Evolutionary conservation across 495 filamentous ascomycete species (phyloP).

Genomic region (Lichina pygmaea): DNA sequence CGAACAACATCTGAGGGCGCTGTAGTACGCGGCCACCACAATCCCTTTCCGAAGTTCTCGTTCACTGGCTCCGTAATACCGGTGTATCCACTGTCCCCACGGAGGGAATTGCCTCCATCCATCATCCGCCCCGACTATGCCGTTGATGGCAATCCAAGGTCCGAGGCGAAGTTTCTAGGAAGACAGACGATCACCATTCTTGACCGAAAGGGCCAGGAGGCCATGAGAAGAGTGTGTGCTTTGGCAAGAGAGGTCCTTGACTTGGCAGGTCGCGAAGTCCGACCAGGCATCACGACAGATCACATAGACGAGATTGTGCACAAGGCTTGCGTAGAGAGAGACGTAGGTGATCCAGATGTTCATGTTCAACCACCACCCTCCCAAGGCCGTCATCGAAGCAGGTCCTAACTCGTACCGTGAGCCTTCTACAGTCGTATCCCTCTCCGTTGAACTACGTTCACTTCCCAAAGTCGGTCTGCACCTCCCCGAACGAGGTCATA

Average conservation of each 20-base stretch:
- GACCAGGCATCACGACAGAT: constrained; percentile 84
- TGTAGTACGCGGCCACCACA: constrained; percentile 53
- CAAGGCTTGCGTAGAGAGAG: constrained; percentile 76
- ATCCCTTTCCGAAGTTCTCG: constrained; percentile 68
- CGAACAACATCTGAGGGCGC: constrained; percentile 38
- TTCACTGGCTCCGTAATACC: constrained; percentile 65
- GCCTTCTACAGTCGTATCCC: constrained; percentile 51
- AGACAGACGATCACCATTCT: constrained; percentile 60
- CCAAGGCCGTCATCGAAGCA: background rate
- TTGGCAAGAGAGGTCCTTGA: constrained; percentile 81
- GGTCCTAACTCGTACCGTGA: background rate
- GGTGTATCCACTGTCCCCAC: constrained; percentile 65
- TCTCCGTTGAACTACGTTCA: constrained; percentile 88
- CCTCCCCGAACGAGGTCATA: constrained; percentile 86
- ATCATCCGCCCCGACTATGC: constrained; percentile 75
- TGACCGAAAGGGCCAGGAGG: constrained; percentile 50
- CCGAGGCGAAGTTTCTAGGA: constrained; percentile 42
- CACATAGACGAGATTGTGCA: constrained; percentile 91
- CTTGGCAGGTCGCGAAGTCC: constrained; percentile 53
- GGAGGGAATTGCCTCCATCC: constrained; percentile 42
- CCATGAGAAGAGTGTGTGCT: constrained; percentile 81
- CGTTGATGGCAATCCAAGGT: constrained; percentile 53
- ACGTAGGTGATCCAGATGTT: constrained; percentile 26
- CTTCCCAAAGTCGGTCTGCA: constrained; percentile 97
- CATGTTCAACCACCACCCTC: background rate